A percentile compares a stretch with the other conserved stretches of the same genome.
These are phyloP conservation scores for Mycena floridula DNA, from an alignment of 768 basidiomycete genomes.

Conservation along the genomic window DNA sequence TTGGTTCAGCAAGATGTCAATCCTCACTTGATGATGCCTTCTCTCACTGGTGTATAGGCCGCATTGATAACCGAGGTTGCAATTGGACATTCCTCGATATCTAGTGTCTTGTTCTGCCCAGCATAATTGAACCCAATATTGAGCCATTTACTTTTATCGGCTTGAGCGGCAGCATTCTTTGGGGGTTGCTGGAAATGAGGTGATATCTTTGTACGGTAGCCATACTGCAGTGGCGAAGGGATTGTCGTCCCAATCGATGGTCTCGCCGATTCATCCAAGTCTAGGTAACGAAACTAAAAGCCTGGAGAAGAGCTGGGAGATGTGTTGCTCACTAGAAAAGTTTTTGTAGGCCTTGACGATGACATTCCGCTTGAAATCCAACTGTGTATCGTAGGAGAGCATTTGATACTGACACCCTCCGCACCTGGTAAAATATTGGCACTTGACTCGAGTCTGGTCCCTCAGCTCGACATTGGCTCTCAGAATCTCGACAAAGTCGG, in stretches of 20 bases:
- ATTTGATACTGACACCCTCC: constrained; percentile 97
- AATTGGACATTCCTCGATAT: constrained; percentile 81
- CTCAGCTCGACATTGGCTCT: constrained; percentile 58
- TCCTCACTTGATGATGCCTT: constrained; percentile 61
- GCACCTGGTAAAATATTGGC: constrained; percentile 86
- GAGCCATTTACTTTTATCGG: constrained; percentile 57
- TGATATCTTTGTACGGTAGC: constrained; percentile 94
- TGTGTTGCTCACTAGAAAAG: constrained; percentile 48
- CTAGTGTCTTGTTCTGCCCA: constrained; percentile 68
- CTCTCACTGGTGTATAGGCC: constrained; percentile 53
- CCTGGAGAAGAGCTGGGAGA: constrained; percentile 1
- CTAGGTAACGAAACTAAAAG: constrained; percentile 2
- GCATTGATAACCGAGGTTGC: constrained; percentile 77
- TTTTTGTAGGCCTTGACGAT: constrained; percentile 78
- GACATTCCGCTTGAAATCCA: constrained; percentile 81
- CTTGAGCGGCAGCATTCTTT: constrained; percentile 9
- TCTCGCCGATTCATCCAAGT: constrained; percentile 53
- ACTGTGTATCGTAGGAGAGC: constrained; percentile 82
- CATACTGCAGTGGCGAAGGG: constrained; percentile 84
- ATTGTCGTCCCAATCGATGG: constrained; percentile 71
- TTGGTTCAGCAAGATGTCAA: background rate
- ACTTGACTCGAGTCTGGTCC: constrained; percentile 60
- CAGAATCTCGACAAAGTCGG: constrained; percentile 64
- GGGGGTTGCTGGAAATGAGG: constrained; percentile 89
- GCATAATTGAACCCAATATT: constrained; percentile 87